These are phyloP conservation scores for Globisporangium spinosum DNA, from an alignment of 352 stramenopile genomes.

Conservation along the genomic window DNA sequence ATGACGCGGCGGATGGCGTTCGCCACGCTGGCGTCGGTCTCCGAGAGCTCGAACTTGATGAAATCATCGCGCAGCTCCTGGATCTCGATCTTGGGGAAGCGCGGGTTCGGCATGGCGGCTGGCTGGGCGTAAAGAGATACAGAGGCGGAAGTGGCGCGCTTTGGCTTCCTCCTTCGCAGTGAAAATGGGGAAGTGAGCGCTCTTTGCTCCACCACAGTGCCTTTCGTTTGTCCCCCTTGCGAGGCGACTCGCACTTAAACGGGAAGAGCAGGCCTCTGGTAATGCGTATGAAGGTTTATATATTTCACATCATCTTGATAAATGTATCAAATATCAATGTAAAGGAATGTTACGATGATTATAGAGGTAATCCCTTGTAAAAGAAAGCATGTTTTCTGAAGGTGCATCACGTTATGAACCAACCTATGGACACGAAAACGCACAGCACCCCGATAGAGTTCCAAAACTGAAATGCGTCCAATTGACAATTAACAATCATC, in stretches of 20 bases:
- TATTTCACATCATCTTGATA: neutral
- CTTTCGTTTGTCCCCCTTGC: neutral
- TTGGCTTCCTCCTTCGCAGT: conserved; percentile 9
- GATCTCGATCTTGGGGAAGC: conserved; percentile 93
- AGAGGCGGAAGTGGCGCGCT: neutral
- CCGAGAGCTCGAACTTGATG: conserved; percentile 96
- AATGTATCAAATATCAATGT: neutral
- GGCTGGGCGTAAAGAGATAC: neutral
- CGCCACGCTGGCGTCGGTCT: conserved; percentile 95
- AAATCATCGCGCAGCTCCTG: conserved; percentile 93
- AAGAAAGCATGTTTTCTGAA: neutral
- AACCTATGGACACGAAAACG: neutral
- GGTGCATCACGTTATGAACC: neutral
- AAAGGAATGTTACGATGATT: neutral
- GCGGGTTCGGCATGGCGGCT: conserved; percentile 71
- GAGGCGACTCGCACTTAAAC: neutral
- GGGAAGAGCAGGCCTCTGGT: neutral
- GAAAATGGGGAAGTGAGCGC: conserved; percentile 16
- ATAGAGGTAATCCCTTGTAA: neutral
- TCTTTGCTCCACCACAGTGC: neutral
- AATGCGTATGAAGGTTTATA: neutral
- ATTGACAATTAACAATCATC: conserved; percentile 3
- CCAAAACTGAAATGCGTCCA: neutral
- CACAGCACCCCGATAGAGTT: neutral
- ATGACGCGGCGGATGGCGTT: conserved; percentile 97